Base-by-base conservation (phyloP, 2,329 filamentous ascomycete species). In the Neoarthrinium moseri region DNA sequence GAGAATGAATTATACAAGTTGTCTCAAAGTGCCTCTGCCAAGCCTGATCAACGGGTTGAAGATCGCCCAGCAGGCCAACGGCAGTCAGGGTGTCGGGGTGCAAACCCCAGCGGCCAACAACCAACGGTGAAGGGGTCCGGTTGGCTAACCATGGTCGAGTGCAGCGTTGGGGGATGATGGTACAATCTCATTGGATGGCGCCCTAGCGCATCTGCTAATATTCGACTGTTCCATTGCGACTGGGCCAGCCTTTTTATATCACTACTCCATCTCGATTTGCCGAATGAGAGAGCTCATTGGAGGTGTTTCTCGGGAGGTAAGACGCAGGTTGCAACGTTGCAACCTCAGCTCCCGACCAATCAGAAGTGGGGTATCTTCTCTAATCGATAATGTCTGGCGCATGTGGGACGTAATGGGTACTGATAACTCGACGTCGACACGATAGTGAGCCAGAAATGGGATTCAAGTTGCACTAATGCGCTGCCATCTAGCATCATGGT, bases 261-360 rank as follows among this genome's bases (percentile, higher is more conserved):
- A 43, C 24, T 29, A 33, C 39, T 43, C 39, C 39, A 43, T 29
- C 33, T 43, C 20, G 18, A n/a, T 33, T 24, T n/a, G 26, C 6
- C 18, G 27, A 11, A 33, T 18, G 10, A 12, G 29, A 17, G 18
- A 21, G 26, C 26, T 43, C 15, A 43, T 43, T 43, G 39, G 29
- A 15, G 20, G 39, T 29, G 29, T 24, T 12, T 30, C 17, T 12
- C 27, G 15, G n/a, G 20, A 8, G 5, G 20, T 6, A 42, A 33
- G 26, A 24, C 17, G n/a, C 17, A 33, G 39, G 27, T 43, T 43
- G 39, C 39, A 43, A 43, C 39, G 39, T 43, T 43, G 39, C 39
- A 43, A 41, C 38, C 38, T 29, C 13, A 21, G 6, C n/a, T 34
- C 15, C n/a, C n/a, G 18, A 17, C 39, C 27, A 43, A 43, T 43